Base-by-base conservation (phyloP, 2,329 filamentous ascomycete genomes). In the Cordyceps militaris region DNA sequence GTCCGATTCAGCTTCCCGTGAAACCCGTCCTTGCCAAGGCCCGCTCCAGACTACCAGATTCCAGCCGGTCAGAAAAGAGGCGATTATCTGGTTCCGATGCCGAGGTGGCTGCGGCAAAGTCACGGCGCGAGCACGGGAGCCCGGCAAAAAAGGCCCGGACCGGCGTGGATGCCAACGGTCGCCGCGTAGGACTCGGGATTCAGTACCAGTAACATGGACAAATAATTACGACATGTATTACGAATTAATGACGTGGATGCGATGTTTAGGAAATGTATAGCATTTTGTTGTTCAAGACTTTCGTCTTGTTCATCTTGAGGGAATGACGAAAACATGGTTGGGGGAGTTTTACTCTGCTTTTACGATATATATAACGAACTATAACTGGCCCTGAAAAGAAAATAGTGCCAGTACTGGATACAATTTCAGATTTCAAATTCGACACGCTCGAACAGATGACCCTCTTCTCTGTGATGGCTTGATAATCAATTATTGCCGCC, bases 71-170 rank as follows among this genome's bases (percentile, higher is more conserved):
- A 28, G 79, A 79, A 52, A 83, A 83, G 72, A 75, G 80, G 57
- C 82, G 82, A 67, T 76, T 77, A 38, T 72, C 69, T 23, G 71
- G 70, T 3, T 59, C 57, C 19, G 67, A 62, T 48, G 71, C 72
- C 3, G 66, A 70, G 32, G 61, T 66, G 43, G 67, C 73, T 24
- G 21, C 73, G 26, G 26, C 38, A 13, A 34, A 44, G 28, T 34
- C 55, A 21, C 28, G 55, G n/a, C 46, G 46, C 13, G 66, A 67
- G 11, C 66, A 73, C 28, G 69, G 70, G 6, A 82, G 78, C 63
- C 79, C 80, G 28, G 70, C 75, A 1, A 84, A 84, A 69, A 83
- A 77, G 69, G 66, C 75, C 54, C 73, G 77, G 24, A 70, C 77
- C 16, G 75, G 72, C 13, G 73, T 71, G 1, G 69, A 68, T 16